These are phyloP conservation scores for Tympanopsis confertula DNA, from an alignment of 2,329 filamentous ascomycete species.

Conservation along the genomic window DNA sequence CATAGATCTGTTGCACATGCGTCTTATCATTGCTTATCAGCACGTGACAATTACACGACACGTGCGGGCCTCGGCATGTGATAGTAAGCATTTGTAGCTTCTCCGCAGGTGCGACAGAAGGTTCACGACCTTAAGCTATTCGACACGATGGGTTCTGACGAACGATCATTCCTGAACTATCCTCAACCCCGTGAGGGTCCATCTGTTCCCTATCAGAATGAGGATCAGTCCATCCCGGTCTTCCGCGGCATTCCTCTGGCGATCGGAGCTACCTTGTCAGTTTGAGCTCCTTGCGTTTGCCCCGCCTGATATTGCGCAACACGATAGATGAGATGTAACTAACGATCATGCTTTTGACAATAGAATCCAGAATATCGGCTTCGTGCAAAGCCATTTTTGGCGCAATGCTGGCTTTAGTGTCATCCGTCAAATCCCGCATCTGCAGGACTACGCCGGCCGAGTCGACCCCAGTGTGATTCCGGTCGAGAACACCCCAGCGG, in stretches of 20 bases:
- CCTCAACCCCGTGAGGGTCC: slow-evolving; percentile 7
- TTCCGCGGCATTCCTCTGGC: slow-evolving; percentile 41
- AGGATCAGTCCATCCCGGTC: slow-evolving; percentile 39
- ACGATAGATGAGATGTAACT: slow-evolving; percentile 3
- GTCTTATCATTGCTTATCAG: too few species aligned
- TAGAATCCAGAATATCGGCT: slow-evolving; percentile 41
- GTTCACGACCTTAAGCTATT: too few species aligned
- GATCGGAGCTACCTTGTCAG: slow-evolving; percentile 42
- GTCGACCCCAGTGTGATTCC: slow-evolving; percentile 34
- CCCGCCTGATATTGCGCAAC: slow-evolving; percentile 3
- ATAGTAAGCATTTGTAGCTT: too few species aligned
- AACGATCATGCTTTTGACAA: background rate
- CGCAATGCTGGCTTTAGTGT: slow-evolving; percentile 49
- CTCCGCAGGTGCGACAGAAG: too few species aligned
- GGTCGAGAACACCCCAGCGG: slow-evolving; percentile 24
- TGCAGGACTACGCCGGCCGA: slow-evolving; percentile 37
- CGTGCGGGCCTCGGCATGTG: too few species aligned
- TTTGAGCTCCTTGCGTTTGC: slow-evolving; percentile 1
- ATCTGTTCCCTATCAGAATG: slow-evolving; percentile 29
- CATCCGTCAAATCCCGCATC: slow-evolving; percentile 38
- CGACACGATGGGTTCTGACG: too few species aligned
- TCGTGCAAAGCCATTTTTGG: slow-evolving; percentile 46
- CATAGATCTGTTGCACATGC: too few species aligned
- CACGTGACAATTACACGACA: too few species aligned
- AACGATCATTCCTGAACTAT: background rate